Evolutionary conservation across 2,329 filamentous ascomycete species (phyloP).

Genomic region (Aschersonia sp.): DNA sequence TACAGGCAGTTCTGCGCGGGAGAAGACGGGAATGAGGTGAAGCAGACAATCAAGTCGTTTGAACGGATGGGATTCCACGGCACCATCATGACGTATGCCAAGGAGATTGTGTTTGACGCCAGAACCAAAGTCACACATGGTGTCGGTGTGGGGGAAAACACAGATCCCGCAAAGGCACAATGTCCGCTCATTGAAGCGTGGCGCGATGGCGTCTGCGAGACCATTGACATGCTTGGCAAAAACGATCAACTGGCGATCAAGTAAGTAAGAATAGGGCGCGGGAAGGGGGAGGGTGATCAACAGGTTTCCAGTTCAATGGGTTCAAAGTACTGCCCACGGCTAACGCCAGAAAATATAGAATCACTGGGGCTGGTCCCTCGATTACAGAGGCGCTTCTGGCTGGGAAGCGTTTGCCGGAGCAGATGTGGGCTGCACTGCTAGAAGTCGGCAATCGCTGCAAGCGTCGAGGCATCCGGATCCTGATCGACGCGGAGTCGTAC

Average conservation of each 20-base stretch:
- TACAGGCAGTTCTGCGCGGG: constrained; percentile 43
- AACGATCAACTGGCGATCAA: constrained; percentile 23
- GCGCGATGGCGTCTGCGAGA: constrained; percentile 17
- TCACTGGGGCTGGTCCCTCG: constrained; percentile 25
- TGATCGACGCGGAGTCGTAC: constrained; percentile 31
- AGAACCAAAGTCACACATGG: constrained; percentile 11
- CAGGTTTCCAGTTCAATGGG: no score
- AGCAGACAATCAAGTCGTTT: constrained; percentile 24
- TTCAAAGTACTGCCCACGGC: no score
- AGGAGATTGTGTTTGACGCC: constrained; percentile 25
- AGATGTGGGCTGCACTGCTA: constrained; percentile 25
- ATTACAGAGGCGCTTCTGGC: constrained; percentile 23
- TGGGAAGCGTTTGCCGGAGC: constrained; percentile 18
- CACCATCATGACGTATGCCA: constrained; percentile 41
- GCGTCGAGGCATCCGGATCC: constrained; percentile 23
- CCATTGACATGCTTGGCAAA: constrained; percentile 15
- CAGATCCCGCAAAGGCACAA: constrained; percentile 22
- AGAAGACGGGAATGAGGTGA: constrained; percentile 29
- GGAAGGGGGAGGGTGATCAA: no score
- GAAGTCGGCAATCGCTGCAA: constrained; percentile 24
- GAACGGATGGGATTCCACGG: constrained; percentile 36
- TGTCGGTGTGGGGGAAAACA: constrained; percentile 16
- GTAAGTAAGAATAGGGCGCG: constrained; percentile 10
- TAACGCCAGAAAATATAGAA: constrained; percentile 8
- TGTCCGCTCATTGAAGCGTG: constrained; percentile 22